Base-by-base conservation (phyloP, 163 green algal genomes). In the Volvox carteri region DNA sequence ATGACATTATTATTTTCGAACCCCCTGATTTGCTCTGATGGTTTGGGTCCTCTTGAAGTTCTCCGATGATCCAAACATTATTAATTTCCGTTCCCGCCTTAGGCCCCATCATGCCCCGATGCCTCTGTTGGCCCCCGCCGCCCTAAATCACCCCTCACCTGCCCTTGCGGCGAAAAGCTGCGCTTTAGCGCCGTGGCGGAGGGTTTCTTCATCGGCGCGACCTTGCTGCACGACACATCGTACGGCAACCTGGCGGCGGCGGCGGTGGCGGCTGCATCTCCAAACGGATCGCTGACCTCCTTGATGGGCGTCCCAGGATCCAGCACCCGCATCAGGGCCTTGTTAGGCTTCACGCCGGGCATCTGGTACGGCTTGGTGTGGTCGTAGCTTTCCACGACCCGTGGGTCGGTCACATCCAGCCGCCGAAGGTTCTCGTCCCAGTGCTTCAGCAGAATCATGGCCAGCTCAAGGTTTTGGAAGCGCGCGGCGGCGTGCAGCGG, bases 381-480 rank as follows among this genome's bases (percentile, higher is more conserved):
- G 4, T 56, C 35, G 48, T 48, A 30, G 48, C 44, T 73, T 3
- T 72, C 67, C 0, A 88, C 81, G 65, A 88, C 81, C 33, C 81
- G 67, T 25, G 81, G 81, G 67, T 88, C 81, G 4, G 67, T 88
- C 7, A 80, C 48, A 3, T 80, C 81, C 46, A 72, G 65, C 16
- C 23, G 23, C 9, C 67, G 21, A 46, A 88, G 81, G 35, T 73
- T 56, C 28, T 67, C 48, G 48, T 72, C 48, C 67, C 67, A 88
- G 28, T 88, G 48, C 33, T 33, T 33, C 8, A 88, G 33, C 21
- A 88, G 81, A 44, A 73, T 2, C 81, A 88, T 80, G 9, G 46
- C 65, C 7, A 88, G 23, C 4, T 79, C 65, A 21, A 88, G 67
- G 67, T 58, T 60, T 12, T 72, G 33, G 81, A 30, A 73, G 11